Percentiles rank a stretch among this genome's conserved stretches.
phyloP scores from a whole-genome alignment of 163 green algal genomes.

The Chlorella variabilis region DNA sequence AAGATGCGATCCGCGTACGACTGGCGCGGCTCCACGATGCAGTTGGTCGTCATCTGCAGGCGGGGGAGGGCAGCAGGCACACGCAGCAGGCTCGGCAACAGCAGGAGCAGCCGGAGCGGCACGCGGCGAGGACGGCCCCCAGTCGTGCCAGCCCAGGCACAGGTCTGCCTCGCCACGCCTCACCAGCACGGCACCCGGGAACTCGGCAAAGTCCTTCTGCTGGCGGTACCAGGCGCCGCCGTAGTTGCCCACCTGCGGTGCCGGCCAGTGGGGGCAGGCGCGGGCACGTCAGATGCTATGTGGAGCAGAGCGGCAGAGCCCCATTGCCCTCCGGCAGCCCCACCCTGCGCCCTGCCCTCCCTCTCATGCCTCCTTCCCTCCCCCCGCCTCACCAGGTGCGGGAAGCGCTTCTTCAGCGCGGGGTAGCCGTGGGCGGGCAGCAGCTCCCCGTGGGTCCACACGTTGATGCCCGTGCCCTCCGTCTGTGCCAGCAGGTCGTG shows the following conservation, averaged over 20 bases:
- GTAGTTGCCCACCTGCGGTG: conserved; percentile 55
- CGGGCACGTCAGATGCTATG: no score
- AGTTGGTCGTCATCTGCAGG: conserved; percentile 70
- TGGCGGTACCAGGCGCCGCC: conserved; percentile 77
- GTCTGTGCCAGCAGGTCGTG: conserved; percentile 62
- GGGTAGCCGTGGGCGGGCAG: conserved; percentile 83
- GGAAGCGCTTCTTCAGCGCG: conserved; percentile 68
- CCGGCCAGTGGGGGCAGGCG: neutral
- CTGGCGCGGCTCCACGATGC: conserved; percentile 67
- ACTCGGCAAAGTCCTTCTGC: conserved; percentile 61
- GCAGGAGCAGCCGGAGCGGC: no score
- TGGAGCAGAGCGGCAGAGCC: neutral
- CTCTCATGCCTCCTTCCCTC: neutral
- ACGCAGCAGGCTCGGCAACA: neutral
- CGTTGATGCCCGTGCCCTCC: conserved; percentile 61
- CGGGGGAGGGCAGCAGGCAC: neutral
- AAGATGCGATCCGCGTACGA: conserved; percentile 67
- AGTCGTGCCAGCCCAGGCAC: no score
- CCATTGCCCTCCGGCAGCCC: no score
- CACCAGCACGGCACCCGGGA: conserved; percentile 24
- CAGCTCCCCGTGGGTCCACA: conserved; percentile 89
- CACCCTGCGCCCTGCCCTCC: neutral
- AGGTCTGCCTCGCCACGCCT: neutral
- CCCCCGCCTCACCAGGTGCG: conserved; percentile 56
- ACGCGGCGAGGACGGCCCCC: no score